Base-by-base conservation (phyloP, 2,329 filamentous ascomycete genomes). In the Pseudomassariella vexata region DNA sequence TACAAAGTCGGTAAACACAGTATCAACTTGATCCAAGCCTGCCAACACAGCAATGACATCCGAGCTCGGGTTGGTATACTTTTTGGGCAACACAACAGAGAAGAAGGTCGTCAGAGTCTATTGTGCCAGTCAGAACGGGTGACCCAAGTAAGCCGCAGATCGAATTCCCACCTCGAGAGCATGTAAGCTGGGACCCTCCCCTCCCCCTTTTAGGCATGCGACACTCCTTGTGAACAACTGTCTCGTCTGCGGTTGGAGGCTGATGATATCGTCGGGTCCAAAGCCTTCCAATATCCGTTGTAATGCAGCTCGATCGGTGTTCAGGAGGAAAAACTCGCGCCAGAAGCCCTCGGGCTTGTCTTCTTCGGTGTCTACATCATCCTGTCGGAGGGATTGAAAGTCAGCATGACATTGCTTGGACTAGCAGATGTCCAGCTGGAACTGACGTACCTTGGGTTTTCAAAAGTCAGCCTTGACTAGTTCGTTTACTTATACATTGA, bases 11-110 rank as follows among this genome's bases (percentile, higher is more conserved):
- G 85, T 82, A 56, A 96, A 90, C 27, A 94, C 74, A 6, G 73
- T 69, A 56, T 98, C 92, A 29, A 95, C 84, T 46, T 87, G 74
- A 62, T 95, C 83, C 32, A 98, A 74, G 5, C 92, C 92, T 5
- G 89, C 86, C 29, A 98, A 72, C 20, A 96, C 73, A 36, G 82
- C 79, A 51, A 98, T 95, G 47, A 95, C 84, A 59, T 96, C 92
- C 30, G 92, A 92, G 57, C 88, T 95, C 5, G 89, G 85, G 50
- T 95, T 95, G 16, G 85, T 88, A 58, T 94, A 98, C 56, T 83
- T 87, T 62, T 96, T 98, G 36, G 76, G 76, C 40, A 96, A 68
- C 12, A 94, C 73, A 34, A 79, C 79, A 30, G 82, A 80, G 53
- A 98, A 73, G 60, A 96, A 95, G 28, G 85, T 80, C 57, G 83